These are phyloP conservation scores for Globisporangium canariense DNA, from an alignment of 352 stramenopile genomes.

Conservation along the genomic window DNA sequence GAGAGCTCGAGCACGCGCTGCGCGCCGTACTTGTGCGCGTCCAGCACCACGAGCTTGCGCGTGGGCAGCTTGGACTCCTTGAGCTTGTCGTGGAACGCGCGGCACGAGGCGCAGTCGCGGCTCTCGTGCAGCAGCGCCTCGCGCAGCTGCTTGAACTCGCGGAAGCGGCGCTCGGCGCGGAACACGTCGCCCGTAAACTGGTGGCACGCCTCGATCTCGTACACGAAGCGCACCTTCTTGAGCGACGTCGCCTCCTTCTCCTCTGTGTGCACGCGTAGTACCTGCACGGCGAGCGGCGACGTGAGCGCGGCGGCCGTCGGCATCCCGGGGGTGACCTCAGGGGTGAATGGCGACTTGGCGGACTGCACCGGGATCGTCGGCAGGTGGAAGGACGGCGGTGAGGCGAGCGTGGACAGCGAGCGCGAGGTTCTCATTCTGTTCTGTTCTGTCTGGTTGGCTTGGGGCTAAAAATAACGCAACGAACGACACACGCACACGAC, in stretches of 20 bases:
- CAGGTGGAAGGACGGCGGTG: constrained; percentile 11
- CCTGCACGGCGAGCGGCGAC: constrained; percentile 44
- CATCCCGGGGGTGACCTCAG: not conserved
- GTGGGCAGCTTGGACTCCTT: constrained; percentile 46
- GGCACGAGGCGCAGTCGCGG: constrained; percentile 44
- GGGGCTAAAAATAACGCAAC: constrained; percentile 3
- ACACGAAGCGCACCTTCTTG: constrained; percentile 70
- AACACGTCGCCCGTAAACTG: constrained; percentile 55
- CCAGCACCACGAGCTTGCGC: constrained; percentile 50
- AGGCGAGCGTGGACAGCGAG: constrained; percentile 6
- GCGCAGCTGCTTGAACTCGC: constrained; percentile 67
- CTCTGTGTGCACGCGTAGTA: constrained; percentile 53
- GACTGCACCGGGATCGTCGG: constrained; percentile 15
- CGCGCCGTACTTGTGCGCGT: constrained; percentile 55
- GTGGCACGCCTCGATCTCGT: constrained; percentile 73
- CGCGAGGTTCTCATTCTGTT: not conserved
- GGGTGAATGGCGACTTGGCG: not conserved
- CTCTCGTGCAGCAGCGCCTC: constrained; percentile 58
- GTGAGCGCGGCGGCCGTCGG: not conserved
- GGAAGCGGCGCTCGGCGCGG: constrained; percentile 48
- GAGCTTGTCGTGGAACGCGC: constrained; percentile 45
- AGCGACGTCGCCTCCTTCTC: constrained; percentile 42
- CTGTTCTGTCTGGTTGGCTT: not conserved
- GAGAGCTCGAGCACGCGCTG: constrained; percentile 58
- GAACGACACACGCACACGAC: not conserved